Percentiles rank a stretch among this genome's conserved stretches.
Conservation (phyloP, 1,139 yeast genomes). For the Geotrichum candidum region DNA sequence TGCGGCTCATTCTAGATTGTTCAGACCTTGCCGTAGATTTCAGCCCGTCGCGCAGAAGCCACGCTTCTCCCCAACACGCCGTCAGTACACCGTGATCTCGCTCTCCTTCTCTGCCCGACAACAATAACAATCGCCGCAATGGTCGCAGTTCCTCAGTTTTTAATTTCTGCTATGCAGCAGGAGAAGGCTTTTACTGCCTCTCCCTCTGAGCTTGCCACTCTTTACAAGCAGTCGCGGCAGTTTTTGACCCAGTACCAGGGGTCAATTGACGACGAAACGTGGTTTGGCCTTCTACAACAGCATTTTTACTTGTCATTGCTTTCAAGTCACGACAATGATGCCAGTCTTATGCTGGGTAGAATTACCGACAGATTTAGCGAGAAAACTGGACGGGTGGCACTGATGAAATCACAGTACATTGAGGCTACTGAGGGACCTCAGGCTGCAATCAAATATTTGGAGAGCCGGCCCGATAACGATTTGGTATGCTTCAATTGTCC, state of each 20-base stretch:
- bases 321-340: slow-evolving; percentile 64
- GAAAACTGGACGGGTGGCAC: slow-evolving; percentile 49
- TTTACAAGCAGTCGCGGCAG: slow-evolving; percentile 28
- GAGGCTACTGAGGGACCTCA: slow-evolving; percentile 52
- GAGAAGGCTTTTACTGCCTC: slow-evolving; percentile 16
- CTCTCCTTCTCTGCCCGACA: neutral
- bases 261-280: slow-evolving; percentile 44
- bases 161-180: slow-evolving; percentile 1
- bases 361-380: slow-evolving; percentile 59
- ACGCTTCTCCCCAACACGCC: neutral
- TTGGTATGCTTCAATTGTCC: slow-evolving; percentile 19
- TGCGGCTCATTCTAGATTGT: slow-evolving; percentile 6
- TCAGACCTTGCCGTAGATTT: neutral
- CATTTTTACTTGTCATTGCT: slow-evolving; percentile 63
- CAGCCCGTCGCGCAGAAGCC: neutral
- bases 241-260: slow-evolving; percentile 35
- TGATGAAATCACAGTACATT: slow-evolving; percentile 51
- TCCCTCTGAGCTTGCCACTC: slow-evolving; percentile 24
- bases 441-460: slow-evolving; percentile 38
- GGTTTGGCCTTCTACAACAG: slow-evolving; percentile 59
- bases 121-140: neutral
- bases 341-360: slow-evolving; percentile 57
- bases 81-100: neutral
- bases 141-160: neutral
- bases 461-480: slow-evolving; percentile 33